phyloP scores from a whole-genome alignment of 768 basidiomycete species.

The Termitomyces sp. region DNA sequence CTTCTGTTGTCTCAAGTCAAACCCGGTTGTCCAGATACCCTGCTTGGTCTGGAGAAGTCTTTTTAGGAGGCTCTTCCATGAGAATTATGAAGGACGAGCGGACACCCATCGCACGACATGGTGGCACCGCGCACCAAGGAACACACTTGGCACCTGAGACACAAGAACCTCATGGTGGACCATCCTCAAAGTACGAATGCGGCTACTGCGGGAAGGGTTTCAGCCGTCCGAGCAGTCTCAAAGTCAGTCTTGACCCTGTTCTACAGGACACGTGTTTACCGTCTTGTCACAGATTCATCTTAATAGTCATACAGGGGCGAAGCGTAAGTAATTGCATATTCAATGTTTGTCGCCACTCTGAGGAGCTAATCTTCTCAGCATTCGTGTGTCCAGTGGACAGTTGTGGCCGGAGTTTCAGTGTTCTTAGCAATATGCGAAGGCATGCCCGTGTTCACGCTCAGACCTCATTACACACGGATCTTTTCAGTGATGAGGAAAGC shows the following conservation, averaged over 20 bases:
- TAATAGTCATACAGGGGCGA: slow-evolving; percentile 82
- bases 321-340: slow-evolving; percentile 47
- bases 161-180: slow-evolving; percentile 8
- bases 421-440: slow-evolving; percentile 85
- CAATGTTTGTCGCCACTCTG: slow-evolving; percentile 6
- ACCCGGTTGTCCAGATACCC: background rate
- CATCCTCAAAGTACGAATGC: slow-evolving; percentile 65
- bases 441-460: slow-evolving; percentile 68
- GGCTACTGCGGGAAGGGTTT: slow-evolving; percentile 76
- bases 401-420: slow-evolving; percentile 79
- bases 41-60: slow-evolving; percentile 7
- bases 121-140: background rate
- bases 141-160: background rate
- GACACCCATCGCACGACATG: slow-evolving; percentile 10
- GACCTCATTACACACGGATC: slow-evolving; percentile 25
- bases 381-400: slow-evolving; percentile 69
- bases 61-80: background rate
- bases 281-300: slow-evolving; percentile 57
- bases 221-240: slow-evolving; percentile 78
- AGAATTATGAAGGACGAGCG: slow-evolving; percentile 9
- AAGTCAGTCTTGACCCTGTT: slow-evolving; percentile 34
- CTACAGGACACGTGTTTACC: slow-evolving; percentile 8
- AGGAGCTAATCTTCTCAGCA: slow-evolving; percentile 34
- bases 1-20: background rate
- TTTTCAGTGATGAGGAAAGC: slow-evolving; percentile 40